Evolutionary conservation across 2,329 filamentous ascomycete species (phyloP), one percentile per base, ranked within the genome.

Genomic region (Neophaeococcomyces mojaviensis): DNA sequence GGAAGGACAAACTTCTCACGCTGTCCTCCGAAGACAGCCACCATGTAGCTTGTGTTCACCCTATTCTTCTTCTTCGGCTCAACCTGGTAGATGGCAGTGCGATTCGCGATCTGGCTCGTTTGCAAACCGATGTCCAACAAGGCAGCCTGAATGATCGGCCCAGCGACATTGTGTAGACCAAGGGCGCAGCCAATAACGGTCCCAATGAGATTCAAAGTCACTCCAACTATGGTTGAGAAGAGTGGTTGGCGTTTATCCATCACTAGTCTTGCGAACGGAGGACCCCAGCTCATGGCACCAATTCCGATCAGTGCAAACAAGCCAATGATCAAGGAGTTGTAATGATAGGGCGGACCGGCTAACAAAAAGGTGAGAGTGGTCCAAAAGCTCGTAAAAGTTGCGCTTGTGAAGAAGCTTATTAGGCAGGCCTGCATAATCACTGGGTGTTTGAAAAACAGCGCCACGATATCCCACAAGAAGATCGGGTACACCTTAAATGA

Each of bases 11-110:
- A 49, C 41, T 28, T 6, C 5, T 28, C 10, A 28, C 24, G 20
- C 20, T 92, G 86, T 0, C 86, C 86, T 20, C 75, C 79, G 57
- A 90, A 90, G 0, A 78, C 79, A 6, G 75, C 73, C 0, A 88
- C 74, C 86, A 90, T 92, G 58, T 87, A 92, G 1, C 81, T 84
- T 0, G 86, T 88, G 59, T 92, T 92, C 19, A 89, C 76, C 2
- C 86, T 67, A 63, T 88, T 92, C 3, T 84, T 68, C 0, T 82
- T 80, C 49, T 78, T 81, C 0, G 85, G 80, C 44, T 84, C 82
- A 19, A 90, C 79, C 1, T 69, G 66, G 55, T 86, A 89, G 16
- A 92, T 84, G 3, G 77, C 73, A 0, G 75, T 72, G 0, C 86
- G 69, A 55, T 89, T 88, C 1, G 82, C 82, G 28, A 88, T 84